phyloP scores from a whole-genome alignment of 257 asterid species.

The Mitragyna speciosa region DNA sequence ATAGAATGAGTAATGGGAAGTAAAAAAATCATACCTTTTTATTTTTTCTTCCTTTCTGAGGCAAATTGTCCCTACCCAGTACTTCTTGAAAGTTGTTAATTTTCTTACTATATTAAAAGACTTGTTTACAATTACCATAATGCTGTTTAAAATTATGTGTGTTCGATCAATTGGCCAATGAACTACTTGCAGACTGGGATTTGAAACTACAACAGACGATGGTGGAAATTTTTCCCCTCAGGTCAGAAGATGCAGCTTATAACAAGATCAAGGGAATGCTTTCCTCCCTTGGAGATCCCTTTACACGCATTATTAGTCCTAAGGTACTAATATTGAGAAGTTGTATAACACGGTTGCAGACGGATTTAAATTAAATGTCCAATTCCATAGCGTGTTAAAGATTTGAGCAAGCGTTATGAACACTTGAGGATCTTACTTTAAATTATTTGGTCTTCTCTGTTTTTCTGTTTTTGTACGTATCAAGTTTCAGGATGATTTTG shows the following conservation, averaged over 20 bases:
- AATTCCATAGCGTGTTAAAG: background rate
- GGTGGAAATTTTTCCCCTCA: constrained; percentile 85
- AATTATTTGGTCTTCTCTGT: background rate
- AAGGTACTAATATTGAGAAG: constrained; percentile 42
- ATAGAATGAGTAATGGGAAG: background rate
- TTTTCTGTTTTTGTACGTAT: background rate
- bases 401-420: too few relatives aligned
- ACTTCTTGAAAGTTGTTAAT: background rate
- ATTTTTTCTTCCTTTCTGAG: too few relatives aligned
- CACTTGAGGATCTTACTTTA: too few relatives aligned
- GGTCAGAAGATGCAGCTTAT: constrained; percentile 94
- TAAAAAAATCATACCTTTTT: background rate
- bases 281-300: constrained; percentile 94
- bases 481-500: background rate
- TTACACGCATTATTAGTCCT: constrained; percentile 89
- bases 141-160: background rate
- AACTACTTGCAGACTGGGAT: constrained; percentile 76
- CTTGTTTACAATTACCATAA: too few relatives aligned
- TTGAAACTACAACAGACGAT: constrained; percentile 85
- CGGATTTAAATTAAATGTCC: background rate
- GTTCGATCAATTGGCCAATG: background rate
- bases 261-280: constrained; percentile 88
- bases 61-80: too few relatives aligned
- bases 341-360: too few relatives aligned
- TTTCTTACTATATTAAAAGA: background rate